A percentile compares a stretch with the other conserved stretches of the same genome.
These are phyloP conservation scores for Citrus hindsii DNA, from an alignment of 345 rosid genomes.

Conservation along the genomic window DNA sequence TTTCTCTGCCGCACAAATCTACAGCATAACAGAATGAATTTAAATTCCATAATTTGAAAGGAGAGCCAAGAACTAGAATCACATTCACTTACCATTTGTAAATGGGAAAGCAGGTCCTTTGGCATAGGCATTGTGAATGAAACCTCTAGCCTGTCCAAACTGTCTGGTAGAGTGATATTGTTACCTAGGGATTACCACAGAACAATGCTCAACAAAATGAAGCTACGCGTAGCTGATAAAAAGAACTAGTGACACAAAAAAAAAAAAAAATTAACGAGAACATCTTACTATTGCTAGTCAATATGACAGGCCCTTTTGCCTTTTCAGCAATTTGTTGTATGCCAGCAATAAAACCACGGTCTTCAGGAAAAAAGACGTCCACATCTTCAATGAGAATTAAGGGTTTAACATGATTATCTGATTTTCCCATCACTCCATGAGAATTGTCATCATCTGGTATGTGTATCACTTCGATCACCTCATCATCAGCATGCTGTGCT, in stretches of 20 bases:
- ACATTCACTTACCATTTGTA: conserved; percentile 38
- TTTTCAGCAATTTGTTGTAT: conserved; percentile 83
- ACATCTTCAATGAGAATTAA: conserved; percentile 95
- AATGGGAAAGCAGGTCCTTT: conserved; percentile 56
- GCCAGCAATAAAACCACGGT: conserved; percentile 84
- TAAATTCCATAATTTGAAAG: conserved; percentile 4
- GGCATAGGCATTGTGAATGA: conserved; percentile 51
- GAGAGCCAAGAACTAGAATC: conserved; percentile 14
- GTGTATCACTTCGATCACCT: conserved; percentile 39
- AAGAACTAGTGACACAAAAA: background rate
- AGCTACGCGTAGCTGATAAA: background rate
- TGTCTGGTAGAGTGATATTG: conserved; percentile 67
- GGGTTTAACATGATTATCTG: conserved; percentile 44
- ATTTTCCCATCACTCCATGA: conserved; percentile 19
- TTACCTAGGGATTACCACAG: conserved; percentile 45
- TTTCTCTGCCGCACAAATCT: conserved; percentile 83
- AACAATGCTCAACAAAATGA: conserved; percentile 11
- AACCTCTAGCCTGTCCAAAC: conserved; percentile 58
- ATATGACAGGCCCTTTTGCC: conserved; percentile 84
- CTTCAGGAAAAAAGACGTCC: conserved; percentile 77
- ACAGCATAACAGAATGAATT: conserved; percentile 16
- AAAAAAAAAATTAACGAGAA: conserved; percentile 8
- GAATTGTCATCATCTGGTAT: conserved; percentile 31
- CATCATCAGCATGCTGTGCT: conserved; percentile 12
- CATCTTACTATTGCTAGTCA: conserved; percentile 81